Percentiles rank a stretch among this genome's conserved stretches.
phyloP scores from a whole-genome alignment of 2,329 filamentous ascomycete genomes.

The Graphium sp. region DNA sequence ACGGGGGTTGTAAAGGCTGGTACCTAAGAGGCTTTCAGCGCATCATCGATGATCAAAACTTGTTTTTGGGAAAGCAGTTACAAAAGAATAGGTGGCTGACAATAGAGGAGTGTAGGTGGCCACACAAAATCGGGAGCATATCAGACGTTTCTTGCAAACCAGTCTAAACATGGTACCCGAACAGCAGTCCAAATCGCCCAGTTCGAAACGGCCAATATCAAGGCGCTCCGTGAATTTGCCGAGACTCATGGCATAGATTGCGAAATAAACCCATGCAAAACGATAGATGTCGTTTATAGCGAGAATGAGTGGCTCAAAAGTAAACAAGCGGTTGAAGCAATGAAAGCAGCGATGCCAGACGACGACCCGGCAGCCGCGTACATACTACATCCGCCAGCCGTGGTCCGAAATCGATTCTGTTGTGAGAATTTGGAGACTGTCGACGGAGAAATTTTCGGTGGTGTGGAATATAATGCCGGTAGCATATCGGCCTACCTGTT shows the following conservation, averaged over 20 bases:
- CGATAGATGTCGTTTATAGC: constrained; percentile 4
- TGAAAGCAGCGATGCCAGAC: not conserved
- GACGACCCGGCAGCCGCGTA: not conserved
- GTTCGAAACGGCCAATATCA: constrained; percentile 6
- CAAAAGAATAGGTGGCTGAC: too few relatives aligned
- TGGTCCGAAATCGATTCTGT: not conserved
- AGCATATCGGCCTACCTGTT: constrained; percentile 5
- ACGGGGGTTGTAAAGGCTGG: too few relatives aligned
- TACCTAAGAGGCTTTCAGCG: too few relatives aligned
- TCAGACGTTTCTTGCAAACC: constrained; percentile 2
- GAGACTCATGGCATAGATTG: constrained; percentile 5
- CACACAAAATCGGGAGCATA: constrained; percentile 5
- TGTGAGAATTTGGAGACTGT: not conserved
- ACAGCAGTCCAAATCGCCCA: constrained; percentile 5
- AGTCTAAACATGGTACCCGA: not conserved
- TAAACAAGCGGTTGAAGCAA: not conserved
- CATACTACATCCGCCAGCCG: not conserved
- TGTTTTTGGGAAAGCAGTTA: too few relatives aligned
- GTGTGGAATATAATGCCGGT: constrained; percentile 4
- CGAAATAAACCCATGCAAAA: constrained; percentile 5
- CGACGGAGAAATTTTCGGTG: constrained; percentile 2
- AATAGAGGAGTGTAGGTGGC: too few relatives aligned
- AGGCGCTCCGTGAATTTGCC: constrained; percentile 5
- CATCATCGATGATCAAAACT: too few relatives aligned
- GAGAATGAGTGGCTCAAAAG: constrained; percentile 2